Percentiles rank a stretch among this genome's conserved stretches.
Evolutionary conservation across 2,329 filamentous ascomycete genomes (phyloP).

Genomic region (Diaporthe caulivora): DNA sequence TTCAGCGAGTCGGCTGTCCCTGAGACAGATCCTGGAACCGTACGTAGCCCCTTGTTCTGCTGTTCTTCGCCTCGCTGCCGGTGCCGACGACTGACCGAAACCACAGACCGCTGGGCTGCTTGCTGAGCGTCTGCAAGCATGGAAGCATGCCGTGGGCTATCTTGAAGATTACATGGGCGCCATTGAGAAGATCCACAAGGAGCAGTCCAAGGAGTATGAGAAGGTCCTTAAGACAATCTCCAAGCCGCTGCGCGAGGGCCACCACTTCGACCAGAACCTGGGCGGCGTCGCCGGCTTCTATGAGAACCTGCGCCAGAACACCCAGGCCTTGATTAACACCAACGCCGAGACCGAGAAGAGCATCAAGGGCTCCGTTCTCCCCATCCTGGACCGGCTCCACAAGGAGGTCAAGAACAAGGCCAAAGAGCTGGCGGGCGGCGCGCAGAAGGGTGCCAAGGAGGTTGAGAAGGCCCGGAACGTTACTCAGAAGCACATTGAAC

Average conservation of each 20-base stretch:
- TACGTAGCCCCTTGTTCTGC: conserved; percentile 52
- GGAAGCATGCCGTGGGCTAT: conserved; percentile 94
- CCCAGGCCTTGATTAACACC: conserved; percentile 88
- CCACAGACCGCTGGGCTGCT: conserved; percentile 81
- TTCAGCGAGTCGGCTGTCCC: conserved; percentile 70
- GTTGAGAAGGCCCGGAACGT: conserved; percentile 88
- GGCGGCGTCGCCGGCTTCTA: conserved; percentile 91
- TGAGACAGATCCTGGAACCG: conserved; percentile 69
- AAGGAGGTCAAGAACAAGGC: conserved; percentile 96
- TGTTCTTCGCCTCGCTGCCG: neutral
- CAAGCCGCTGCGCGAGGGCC: conserved; percentile 86
- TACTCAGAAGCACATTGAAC: conserved; percentile 96
- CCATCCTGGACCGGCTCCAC: conserved; percentile 90
- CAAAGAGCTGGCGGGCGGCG: conserved; percentile 87
- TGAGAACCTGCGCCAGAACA: conserved; percentile 93
- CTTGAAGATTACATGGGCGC: conserved; percentile 90
- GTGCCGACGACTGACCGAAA: conserved; percentile 28
- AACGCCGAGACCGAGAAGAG: conserved; percentile 93
- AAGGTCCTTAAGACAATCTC: conserved; percentile 93
- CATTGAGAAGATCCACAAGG: conserved; percentile 87
- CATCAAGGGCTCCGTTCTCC: conserved; percentile 86
- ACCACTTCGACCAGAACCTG: conserved; percentile 93
- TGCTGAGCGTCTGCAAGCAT: conserved; percentile 88
- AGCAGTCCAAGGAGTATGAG: conserved; percentile 94
- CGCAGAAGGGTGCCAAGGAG: conserved; percentile 86